phyloP scores from a whole-genome alignment of 768 basidiomycete genomes.

The Pisolithus microcarpus region DNA sequence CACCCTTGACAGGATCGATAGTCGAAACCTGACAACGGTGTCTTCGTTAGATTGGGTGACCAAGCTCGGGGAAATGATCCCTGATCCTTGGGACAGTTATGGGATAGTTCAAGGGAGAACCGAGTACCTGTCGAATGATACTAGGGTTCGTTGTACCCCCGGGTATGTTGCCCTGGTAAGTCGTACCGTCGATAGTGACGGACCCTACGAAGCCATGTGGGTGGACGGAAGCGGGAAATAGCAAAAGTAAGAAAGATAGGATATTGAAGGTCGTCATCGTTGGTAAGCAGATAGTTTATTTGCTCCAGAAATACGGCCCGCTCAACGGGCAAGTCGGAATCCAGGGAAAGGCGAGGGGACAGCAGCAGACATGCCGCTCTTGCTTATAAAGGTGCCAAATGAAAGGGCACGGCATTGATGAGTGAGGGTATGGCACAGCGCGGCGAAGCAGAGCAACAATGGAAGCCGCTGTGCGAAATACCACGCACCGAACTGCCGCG shows the following conservation, averaged over 20 bases:
- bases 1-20: slow-evolving; percentile 48
- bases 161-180: slow-evolving; percentile 25
- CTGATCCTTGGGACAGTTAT: background rate
- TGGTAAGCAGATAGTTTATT: background rate
- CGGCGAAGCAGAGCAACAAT: too few species aligned
- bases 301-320: slow-evolving; percentile 6
- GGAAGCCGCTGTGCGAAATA: too few species aligned
- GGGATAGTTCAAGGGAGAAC: background rate
- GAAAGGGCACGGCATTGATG: too few species aligned
- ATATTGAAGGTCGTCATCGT: slow-evolving; percentile 12
- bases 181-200: slow-evolving; percentile 23
- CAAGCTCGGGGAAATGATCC: background rate
- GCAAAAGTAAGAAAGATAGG: slow-evolving; percentile 4
- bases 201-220: slow-evolving; percentile 27
- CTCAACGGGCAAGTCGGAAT: slow-evolving; percentile 12
- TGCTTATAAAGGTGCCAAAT: too few species aligned
- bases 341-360: background rate
- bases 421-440: too few species aligned
- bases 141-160: slow-evolving; percentile 29
- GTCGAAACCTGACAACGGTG: slow-evolving; percentile 20
- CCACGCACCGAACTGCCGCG: too few species aligned
- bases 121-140: slow-evolving; percentile 33
- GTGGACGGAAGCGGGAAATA: slow-evolving; percentile 17
- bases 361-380: too few species aligned
- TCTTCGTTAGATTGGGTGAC: background rate